Conservation (phyloP, 768 basidiomycete genomes). For the Xerocomellus amylosporus region DNA sequence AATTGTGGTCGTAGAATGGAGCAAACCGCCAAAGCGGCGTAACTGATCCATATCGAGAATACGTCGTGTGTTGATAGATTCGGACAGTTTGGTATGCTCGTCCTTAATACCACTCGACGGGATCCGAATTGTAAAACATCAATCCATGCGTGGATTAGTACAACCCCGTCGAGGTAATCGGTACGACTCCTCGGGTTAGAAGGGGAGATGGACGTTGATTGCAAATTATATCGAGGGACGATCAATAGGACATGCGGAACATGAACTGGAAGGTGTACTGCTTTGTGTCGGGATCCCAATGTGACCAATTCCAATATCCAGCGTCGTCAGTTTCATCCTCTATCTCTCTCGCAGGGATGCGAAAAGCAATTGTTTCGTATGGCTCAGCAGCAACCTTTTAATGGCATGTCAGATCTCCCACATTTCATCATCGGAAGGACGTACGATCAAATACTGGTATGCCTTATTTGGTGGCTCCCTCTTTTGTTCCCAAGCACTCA, state of each 20-base stretch:
- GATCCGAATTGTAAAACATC: not conserved
- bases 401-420: slow-evolving; percentile 29
- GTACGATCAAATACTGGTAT: slow-evolving; percentile 94
- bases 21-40: slow-evolving; percentile 1
- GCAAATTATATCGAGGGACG: slow-evolving; percentile 8
- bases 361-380: slow-evolving; percentile 99
- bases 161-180: not conserved
- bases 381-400: slow-evolving; percentile 95
- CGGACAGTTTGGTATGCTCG: too few relatives aligned
- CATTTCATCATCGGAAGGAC: slow-evolving; percentile 32
- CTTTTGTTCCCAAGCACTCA: slow-evolving; percentile 98
- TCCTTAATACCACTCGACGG: slow-evolving; percentile 3
- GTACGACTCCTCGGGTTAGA: not conserved
- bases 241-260: slow-evolving; percentile 60
- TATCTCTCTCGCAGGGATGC: slow-evolving; percentile 94
- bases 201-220: slow-evolving; percentile 1
- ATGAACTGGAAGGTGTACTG: slow-evolving; percentile 98
- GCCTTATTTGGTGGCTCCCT: slow-evolving; percentile 92
- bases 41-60: slow-evolving; percentile 6
- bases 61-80: not conserved
- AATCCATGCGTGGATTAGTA: not conserved
- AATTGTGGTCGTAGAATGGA: not conserved
- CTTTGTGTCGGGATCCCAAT: slow-evolving; percentile 99
- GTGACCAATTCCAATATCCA: slow-evolving; percentile 94
- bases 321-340: slow-evolving; percentile 92